Evolutionary conservation across 176 grass and related monocot genomes (phyloP).

Genomic region (Sorghum bicolor): DNA sequence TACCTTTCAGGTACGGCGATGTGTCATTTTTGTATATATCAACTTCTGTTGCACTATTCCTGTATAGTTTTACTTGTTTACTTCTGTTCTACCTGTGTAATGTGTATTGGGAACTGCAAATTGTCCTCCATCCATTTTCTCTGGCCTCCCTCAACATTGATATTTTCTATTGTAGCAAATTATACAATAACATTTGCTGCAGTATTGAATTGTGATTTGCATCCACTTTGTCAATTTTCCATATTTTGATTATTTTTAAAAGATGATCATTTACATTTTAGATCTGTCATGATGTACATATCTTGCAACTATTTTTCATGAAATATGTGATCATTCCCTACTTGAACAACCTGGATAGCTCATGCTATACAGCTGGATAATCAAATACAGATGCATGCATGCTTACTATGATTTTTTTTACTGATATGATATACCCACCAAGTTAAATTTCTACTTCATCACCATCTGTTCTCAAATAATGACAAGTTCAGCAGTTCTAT

Average conservation of each 20-base stretch:
- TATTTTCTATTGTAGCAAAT: not conserved
- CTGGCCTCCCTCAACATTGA: not conserved
- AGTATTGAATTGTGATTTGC: not conserved
- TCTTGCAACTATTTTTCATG: not conserved
- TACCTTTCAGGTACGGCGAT: constrained; percentile 81
- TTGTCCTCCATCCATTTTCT: not conserved
- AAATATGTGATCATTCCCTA: not conserved
- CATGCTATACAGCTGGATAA: not conserved
- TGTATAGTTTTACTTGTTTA: constrained; percentile 3
- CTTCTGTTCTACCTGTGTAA: not conserved
- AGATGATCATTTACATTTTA: not conserved
- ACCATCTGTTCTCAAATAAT: not conserved
- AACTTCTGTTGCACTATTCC: not conserved
- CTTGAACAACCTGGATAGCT: not conserved
- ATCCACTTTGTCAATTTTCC: not conserved
- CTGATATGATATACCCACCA: not conserved
- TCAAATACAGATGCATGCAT: not conserved
- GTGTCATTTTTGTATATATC: not conserved
- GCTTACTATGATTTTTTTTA: not conserved
- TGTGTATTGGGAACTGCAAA: not conserved
- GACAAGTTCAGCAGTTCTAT: not conserved
- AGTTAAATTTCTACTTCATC: constrained; percentile 3
- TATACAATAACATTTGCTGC: not conserved
- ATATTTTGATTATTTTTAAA: not conserved
- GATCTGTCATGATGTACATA: not conserved